Conservation (phyloP, 176 grass and related monocot genomes). For the barley (Hordeum vulgare) region MorexV3_pseudomolecules_assembly NC_058524.1:447691692-447692191, state of each 20-base stretch:
- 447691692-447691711: constrained; percentile 40
- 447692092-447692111: constrained; percentile 1
- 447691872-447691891: constrained; percentile 59
- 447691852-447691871: constrained; percentile 76
- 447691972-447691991: constrained; percentile 16
- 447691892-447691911: constrained; percentile 59
- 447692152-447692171: neutral
- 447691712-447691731: constrained; percentile 52
- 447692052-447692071: constrained; percentile 1
- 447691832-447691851: constrained; percentile 45
- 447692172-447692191: neutral
- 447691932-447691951: constrained; percentile 40
- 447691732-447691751: constrained; percentile 62
- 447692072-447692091: neutral
- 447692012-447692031: constrained; percentile 65
- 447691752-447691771: constrained; percentile 14
- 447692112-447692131: neutral
- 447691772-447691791: neutral
- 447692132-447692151: neutral
- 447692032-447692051: neutral
- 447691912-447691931: constrained; percentile 61
- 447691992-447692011: constrained; percentile 62
- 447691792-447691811: constrained; percentile 8
- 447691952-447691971: constrained; percentile 1
- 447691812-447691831: neutral